phyloP scores from a whole-genome alignment of 2,329 filamentous ascomycete species.

The Pestalotiopsis sp. region DNA sequence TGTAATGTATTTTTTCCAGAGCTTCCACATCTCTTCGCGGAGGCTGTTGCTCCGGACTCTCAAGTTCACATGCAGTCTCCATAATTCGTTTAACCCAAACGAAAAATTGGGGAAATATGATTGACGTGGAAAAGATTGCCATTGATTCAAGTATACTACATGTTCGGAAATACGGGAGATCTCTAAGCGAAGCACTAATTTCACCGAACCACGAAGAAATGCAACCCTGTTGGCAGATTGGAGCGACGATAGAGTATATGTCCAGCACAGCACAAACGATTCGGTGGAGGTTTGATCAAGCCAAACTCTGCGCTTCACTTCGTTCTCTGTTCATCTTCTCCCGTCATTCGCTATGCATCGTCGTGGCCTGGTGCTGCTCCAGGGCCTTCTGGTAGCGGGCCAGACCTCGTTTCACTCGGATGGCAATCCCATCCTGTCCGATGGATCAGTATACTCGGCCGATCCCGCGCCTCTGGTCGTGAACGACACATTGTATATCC shows the following conservation, averaged over 20 bases:
- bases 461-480: slow-evolving; percentile 41
- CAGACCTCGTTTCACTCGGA: slow-evolving; percentile 25
- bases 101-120: neutral
- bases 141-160: neutral
- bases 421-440: slow-evolving; percentile 39
- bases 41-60: neutral
- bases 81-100: neutral
- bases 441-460: slow-evolving; percentile 39
- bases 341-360: neutral
- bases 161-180: neutral
- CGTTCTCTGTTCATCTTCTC: neutral
- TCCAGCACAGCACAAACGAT: too few species aligned
- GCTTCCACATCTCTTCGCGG: neutral
- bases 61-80: neutral
- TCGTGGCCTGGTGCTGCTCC: neutral
- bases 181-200: neutral
- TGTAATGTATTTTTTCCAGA: neutral
- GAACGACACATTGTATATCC: slow-evolving; percentile 37
- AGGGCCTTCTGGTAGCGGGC: neutral
- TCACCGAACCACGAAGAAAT: neutral
- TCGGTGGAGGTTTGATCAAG: neutral
- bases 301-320: neutral
- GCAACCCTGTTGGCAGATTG: neutral
- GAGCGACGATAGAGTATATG: neutral
- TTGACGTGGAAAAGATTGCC: neutral